phyloP scores from a whole-genome alignment of 106 monocot species.

The Triglochin maritima region DNA sequence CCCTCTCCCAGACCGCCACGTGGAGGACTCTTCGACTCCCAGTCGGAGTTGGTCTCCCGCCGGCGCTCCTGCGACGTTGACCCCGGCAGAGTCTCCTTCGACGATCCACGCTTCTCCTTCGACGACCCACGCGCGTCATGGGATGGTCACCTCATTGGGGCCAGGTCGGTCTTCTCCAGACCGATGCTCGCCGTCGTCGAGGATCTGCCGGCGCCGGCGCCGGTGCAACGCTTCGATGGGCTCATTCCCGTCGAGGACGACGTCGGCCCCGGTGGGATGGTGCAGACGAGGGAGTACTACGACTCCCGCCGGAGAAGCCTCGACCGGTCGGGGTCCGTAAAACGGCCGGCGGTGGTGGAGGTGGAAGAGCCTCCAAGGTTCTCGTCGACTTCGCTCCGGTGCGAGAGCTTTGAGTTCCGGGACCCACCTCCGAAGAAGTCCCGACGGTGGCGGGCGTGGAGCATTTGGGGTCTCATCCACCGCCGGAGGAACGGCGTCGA shows the following conservation, averaged over 20 bases:
- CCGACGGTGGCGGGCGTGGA: slow-evolving; percentile 55
- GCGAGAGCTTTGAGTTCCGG: slow-evolving; percentile 20
- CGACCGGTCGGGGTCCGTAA: slow-evolving; percentile 46
- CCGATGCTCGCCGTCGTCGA: slow-evolving; percentile 64
- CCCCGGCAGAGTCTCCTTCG: slow-evolving; percentile 58
- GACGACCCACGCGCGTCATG: slow-evolving; percentile 80
- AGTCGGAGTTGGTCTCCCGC: slow-evolving; percentile 46
- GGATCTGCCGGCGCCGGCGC: slow-evolving; percentile 13
- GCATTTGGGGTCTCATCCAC: slow-evolving; percentile 50
- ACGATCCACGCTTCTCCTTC: slow-evolving; percentile 44
- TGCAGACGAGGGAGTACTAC: slow-evolving; percentile 70
- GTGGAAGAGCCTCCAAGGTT: slow-evolving; percentile 14
- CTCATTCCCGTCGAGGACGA: slow-evolving; percentile 89
- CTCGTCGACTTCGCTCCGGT: slow-evolving; percentile 14
- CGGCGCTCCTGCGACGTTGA: slow-evolving; percentile 60
- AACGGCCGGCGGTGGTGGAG: slow-evolving; percentile 13
- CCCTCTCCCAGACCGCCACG: not conserved
- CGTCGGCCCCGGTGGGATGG: slow-evolving; percentile 33
- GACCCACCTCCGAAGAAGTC: slow-evolving; percentile 26
- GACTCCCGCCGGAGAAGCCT: slow-evolving; percentile 59
- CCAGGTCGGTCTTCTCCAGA: slow-evolving; percentile 15
- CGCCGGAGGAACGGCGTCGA: slow-evolving; percentile 1
- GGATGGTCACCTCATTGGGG: slow-evolving; percentile 60
- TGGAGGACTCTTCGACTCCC: slow-evolving; percentile 21
- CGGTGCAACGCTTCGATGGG: slow-evolving; percentile 51